phyloP scores from a whole-genome alignment of 768 basidiomycete genomes.

The Boletus sp. region DNA sequence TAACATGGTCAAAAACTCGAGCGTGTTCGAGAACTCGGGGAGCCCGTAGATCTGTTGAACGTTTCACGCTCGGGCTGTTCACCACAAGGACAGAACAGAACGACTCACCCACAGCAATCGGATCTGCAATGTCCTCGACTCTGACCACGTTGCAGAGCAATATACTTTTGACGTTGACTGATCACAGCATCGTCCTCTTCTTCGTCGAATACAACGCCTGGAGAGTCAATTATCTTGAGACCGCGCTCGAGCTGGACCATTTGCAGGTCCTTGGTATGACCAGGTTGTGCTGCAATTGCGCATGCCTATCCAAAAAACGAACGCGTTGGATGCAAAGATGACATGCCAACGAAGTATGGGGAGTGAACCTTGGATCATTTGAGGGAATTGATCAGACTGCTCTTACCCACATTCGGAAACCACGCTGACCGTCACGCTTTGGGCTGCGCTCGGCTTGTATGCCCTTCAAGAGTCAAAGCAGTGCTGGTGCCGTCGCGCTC shows the following conservation, averaged over 20 bases:
- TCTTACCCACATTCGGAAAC: conserved; percentile 99
- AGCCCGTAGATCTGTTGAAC: conserved; percentile 87
- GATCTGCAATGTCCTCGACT: conserved; percentile 89
- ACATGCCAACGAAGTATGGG: background rate
- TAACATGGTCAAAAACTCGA: conserved; percentile 89
- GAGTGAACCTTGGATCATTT: conserved; percentile 70
- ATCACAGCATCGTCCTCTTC: conserved; percentile 51
- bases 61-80: conserved; percentile 44
- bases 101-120: conserved; percentile 77
- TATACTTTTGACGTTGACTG: conserved; percentile 52
- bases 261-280: conserved; percentile 91
- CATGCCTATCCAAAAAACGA: conserved; percentile 56
- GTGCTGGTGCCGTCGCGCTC: conserved; percentile 68
- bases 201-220: conserved; percentile 95
- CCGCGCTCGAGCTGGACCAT: conserved; percentile 91
- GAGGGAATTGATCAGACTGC: conserved; percentile 88
- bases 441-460: conserved; percentile 63
- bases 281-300: conserved; percentile 90
- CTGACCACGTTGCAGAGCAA: conserved; percentile 86
- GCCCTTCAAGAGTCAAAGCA: conserved; percentile 83
- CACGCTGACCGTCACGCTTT: conserved; percentile 82
- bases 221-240: conserved; percentile 90
- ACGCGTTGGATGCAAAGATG: background rate
- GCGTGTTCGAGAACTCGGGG: conserved; percentile 65
- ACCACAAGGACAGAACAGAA: background rate